Conservation (phyloP, 2,329 filamentous ascomycete genomes). For the Apiospora koreana region DNA sequence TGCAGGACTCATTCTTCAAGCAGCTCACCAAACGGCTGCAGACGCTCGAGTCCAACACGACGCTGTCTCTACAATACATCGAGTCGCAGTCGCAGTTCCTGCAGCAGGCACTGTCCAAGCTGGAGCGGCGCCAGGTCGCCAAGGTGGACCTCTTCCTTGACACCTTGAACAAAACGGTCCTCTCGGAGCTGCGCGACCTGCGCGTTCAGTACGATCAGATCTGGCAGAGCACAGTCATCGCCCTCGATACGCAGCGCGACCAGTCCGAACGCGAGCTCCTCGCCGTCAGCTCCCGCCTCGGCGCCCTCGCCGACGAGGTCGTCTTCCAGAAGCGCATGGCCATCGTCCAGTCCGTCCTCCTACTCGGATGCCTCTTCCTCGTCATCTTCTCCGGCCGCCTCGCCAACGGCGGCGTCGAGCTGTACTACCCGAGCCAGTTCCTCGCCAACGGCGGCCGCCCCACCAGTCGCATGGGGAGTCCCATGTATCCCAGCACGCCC, state of each 20-base stretch:
- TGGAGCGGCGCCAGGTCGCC: constrained; percentile 84
- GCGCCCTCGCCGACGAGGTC: constrained; percentile 90
- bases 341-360: constrained; percentile 84
- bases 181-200: constrained; percentile 76
- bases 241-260: constrained; percentile 85
- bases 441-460: constrained; percentile 14
- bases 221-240: constrained; percentile 93
- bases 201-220: constrained; percentile 91
- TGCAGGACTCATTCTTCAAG: constrained; percentile 98
- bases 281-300: constrained; percentile 77
- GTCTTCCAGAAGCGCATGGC: constrained; percentile 87
- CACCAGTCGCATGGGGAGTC: constrained; percentile 25
- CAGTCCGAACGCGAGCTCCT: constrained; percentile 81
- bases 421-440: constrained; percentile 32
- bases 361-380: constrained; percentile 83
- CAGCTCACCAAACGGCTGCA: constrained; percentile 91
- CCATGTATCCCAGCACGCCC: constrained; percentile 29
- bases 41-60: constrained; percentile 88
- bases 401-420: constrained; percentile 30
- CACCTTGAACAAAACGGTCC: constrained; percentile 82
- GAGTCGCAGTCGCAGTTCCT: constrained; percentile 93
- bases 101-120: constrained; percentile 80
- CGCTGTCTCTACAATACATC: constrained; percentile 91
- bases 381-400: constrained; percentile 74
- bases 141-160: constrained; percentile 82